phyloP scores from a whole-genome alignment of 1,139 yeast species.

The Geotrichum citri-aurantii region DNA sequence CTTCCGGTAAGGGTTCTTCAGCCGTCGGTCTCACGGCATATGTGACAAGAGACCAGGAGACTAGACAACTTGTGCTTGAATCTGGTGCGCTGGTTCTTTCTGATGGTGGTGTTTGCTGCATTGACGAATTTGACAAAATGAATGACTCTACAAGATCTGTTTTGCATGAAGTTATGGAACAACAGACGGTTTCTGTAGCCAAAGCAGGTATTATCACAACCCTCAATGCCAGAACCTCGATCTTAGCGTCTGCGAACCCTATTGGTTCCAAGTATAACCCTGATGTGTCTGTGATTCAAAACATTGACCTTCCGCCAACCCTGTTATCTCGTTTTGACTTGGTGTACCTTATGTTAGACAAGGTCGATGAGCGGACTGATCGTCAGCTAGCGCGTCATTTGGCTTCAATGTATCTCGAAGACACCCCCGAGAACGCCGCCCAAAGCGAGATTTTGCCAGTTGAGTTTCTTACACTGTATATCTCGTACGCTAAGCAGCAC shows the following conservation, averaged over 20 bases:
- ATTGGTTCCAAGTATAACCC: constrained; percentile 94
- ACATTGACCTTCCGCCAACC: constrained; percentile 95
- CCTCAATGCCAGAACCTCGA: constrained; percentile 90
- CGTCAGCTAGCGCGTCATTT: constrained; percentile 84
- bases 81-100: constrained; percentile 95
- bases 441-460: constrained; percentile 67
- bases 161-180: constrained; percentile 98
- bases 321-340: constrained; percentile 88
- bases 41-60: constrained; percentile 88
- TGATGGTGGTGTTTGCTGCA: constrained; percentile 98
- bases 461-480: constrained; percentile 79
- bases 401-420: constrained; percentile 89
- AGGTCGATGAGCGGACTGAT: constrained; percentile 81
- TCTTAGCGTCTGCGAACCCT: constrained; percentile 96
- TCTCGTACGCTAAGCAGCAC: constrained; percentile 86
- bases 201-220: constrained; percentile 98
- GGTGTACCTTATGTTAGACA: constrained; percentile 85
- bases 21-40: constrained; percentile 99
- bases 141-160: constrained; percentile 90
- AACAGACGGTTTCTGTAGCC: constrained; percentile 95
- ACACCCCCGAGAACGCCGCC: constrained; percentile 69
- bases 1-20: constrained; percentile 97
- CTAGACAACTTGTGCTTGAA: constrained; percentile 87
- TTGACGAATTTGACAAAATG: constrained; percentile 98
- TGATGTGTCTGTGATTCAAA: constrained; percentile 84